Evolutionary conservation across 495 filamentous ascomycete genomes (phyloP), one percentile per base, ranked within the genome.

Genomic region (Thermochaetoides thermophila): DNA sequence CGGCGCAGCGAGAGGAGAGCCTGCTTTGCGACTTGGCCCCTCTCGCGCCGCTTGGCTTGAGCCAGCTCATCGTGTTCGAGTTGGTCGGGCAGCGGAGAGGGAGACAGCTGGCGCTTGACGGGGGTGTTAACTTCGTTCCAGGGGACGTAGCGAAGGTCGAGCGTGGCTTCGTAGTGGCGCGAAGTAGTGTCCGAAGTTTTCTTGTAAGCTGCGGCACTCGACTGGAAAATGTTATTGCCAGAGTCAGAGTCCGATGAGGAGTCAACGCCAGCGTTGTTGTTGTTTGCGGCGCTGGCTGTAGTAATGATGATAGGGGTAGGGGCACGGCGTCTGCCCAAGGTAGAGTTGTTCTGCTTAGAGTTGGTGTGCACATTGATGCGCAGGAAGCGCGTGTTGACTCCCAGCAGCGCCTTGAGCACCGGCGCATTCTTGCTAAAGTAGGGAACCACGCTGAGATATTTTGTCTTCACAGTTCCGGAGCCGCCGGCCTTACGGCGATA

Each of bases 151-250:
- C 52, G 50, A 14, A 51, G 24, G 31, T 55, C 52, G 1, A 55
- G 25, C 0, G 47, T 53, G 0, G 43, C 46, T 24, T 55, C 52
- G 5, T 53, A 34, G 32, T 51, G 42, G 9, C 42, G 40, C 6
- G 27, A 28, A 11, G 21, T 21, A 1, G n/a, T n/a, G n/a, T n/a
- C n/a, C n/a, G n/a, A n/a, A 2, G 21, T 2, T 17, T 23, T 8
- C n/a, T 19, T 9, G 2, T 7, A 19, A 16, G 5, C 12, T 18
- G 0, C 30, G 14, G 3, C 17, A 18, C 5, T 22, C 25, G 4
- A 17, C 37, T 6, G 26, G 7, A n/a, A n/a, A n/a, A n/a, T n/a
- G n/a, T n/a, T n/a, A n/a, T n/a, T n/a, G 7, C 8, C 24, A 3
- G 29, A 31, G 11, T 43, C 17, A 6, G 29, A 3, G 7, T 45